Evolutionary conservation across 2,329 filamentous ascomycete genomes (phyloP), one percentile per base, ranked within the genome.

Genomic region (Sclerotiophoma versabilis): DNA sequence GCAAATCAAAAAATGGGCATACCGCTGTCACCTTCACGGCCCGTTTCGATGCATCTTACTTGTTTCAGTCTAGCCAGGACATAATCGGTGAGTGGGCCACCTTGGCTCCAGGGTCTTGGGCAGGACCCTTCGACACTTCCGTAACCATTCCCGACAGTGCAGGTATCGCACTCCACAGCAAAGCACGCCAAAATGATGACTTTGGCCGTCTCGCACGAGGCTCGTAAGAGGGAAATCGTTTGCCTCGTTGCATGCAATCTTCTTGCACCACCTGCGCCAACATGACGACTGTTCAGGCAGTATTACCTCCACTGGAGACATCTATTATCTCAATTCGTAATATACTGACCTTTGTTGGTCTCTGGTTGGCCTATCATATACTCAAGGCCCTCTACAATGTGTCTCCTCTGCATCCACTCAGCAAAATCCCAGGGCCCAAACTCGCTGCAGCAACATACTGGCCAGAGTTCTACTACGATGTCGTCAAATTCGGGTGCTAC

Each of bases 401-500:
- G n/a, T 68, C 65, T 12, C 63, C 63, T 1, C 43, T 75, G 15
- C 63, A 67, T 38, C 71, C 71, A 2, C 41, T 75, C 17, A 58
- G 63, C 19, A 42, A 58, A 22, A 69, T 75, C 27, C 72, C 72
- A 6, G 72, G 72, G 11, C 71, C 71, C 7, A 73, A 58, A 46
- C 37, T 75, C 14, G 70, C 73, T 9, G 75, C 73, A 9, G 63
- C 71, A 17, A 74, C 74, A 1, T 65, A 66, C 22, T 59, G 62
- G 48, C 73, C 73, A 4, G 73, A 76, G 26, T 69, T 72, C 19
- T 77, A 75, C 50, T 66, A 75, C 54, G 74, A 77, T 62, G 63
- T 72, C 8, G 38, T 73, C 14, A 55, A 58, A 23, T 60, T 60
- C 11, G 73, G 72, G 0, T 64, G 68, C 41, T 76, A 70, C 36